A percentile compares a stretch with the other conserved stretches of the same genome.
Evolutionary conservation across 2,329 filamentous ascomycete genomes (phyloP).

Genomic region (Penicillium sumatraense): DNA sequence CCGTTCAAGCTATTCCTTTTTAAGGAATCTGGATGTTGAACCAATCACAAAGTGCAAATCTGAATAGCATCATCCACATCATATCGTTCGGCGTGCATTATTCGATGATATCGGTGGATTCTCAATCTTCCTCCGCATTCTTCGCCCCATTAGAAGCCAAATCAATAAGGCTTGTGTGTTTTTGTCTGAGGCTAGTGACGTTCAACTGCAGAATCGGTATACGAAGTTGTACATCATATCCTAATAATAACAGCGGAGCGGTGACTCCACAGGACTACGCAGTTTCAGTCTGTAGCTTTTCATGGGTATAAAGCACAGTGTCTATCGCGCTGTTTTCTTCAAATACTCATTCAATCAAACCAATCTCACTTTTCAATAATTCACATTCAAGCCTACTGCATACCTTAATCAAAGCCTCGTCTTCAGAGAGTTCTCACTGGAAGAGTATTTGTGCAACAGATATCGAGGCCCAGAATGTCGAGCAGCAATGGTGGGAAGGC

Average conservation of each 20-base stretch:
- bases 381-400: not conserved
- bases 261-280: not conserved
- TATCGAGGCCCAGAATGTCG: constrained; percentile 2
- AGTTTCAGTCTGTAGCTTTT: not conserved
- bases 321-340: not conserved
- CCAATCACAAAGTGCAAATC: not conserved
- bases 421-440: not conserved
- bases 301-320: not conserved
- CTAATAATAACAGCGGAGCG: not conserved
- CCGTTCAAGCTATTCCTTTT: not conserved
- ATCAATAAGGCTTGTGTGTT: not conserved
- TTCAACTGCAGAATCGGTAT: not conserved
- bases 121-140: not conserved
- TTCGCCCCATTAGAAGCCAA: not conserved
- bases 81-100: not conserved
- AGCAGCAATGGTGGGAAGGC: not conserved
- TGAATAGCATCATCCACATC: not conserved
- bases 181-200: not conserved
- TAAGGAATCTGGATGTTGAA: not conserved
- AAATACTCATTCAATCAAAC: not conserved
- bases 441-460: not conserved
- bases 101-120: not conserved
- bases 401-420: not conserved
- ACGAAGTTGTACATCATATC: not conserved
- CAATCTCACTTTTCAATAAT: not conserved